Base-by-base conservation (phyloP, 1,139 yeast species). In the Debaryomycetaceae sp. region DNA sequence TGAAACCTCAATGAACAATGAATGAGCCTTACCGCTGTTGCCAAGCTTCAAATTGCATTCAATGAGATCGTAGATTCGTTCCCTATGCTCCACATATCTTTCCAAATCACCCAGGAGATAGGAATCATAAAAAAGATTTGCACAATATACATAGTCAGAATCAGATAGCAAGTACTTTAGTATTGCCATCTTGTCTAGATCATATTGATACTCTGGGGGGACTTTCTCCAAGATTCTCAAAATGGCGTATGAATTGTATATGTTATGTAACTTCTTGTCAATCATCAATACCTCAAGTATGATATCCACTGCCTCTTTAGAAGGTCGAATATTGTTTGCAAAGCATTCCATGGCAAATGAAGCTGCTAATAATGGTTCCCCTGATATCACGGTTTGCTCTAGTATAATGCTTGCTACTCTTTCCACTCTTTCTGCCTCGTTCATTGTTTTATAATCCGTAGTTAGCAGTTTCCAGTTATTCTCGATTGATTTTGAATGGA, bases 331-430 rank as follows among this genome's bases (percentile, higher is more conserved):
- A 6, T 45, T 46, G 6, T 17, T 11, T 5, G 43, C 34, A 9
- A 47, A 38, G 23, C 51, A 49, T 3, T 39, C 24, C 1, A 57
- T 13, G 4, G 50, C 46, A 33, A 51, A 60, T 38, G 65, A 53
- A 5, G 62, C 41, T 5, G 64, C 67, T 6, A 63, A 43, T 11
- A 63, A 38, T 9, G 55, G 56, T 11, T 65, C 68, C 2, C 70
- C 69, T 5, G 52, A 46, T 2, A 41, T 14, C 9, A 50, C 43
- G 6, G 59, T 46, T 39, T 55, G 56, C 3, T 23, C 24, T 1
- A 55, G 43, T 5, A 57, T 33, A 27, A 42, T 14, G 27, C 46
- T 50, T 9, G 47, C 53, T 29, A 45, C n/a, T 8, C 8, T 7
- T 27, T 36, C 14, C 24, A 22, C 40, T 23, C 29, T 14, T 34